Evolutionary conservation across 257 asterid species (phyloP).

Genomic region (Lycium ferocissimum): DNA sequence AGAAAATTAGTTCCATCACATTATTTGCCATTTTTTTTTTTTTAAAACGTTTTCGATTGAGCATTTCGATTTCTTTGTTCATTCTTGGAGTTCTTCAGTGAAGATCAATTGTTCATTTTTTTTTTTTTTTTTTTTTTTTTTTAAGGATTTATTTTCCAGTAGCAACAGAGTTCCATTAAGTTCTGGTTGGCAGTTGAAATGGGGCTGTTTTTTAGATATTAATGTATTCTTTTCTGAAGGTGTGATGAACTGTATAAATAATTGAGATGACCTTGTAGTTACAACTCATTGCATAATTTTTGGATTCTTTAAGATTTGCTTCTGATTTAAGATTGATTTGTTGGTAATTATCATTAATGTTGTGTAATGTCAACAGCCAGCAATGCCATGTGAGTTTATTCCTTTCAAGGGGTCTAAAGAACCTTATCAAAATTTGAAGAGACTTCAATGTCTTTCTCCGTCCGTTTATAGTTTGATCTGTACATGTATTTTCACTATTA

Average conservation of each 20-base stretch:
- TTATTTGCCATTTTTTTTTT: background rate
- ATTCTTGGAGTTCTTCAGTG: conserved; percentile 31
- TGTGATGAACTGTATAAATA: conserved; percentile 24
- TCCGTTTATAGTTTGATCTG: conserved; percentile 16
- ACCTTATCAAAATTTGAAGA: background rate
- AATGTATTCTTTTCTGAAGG: conserved; percentile 3
- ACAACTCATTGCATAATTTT: conserved; percentile 6
- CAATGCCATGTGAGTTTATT: conserved; percentile 39
- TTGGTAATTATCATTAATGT: background rate
- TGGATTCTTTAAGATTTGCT: conserved; percentile 22
- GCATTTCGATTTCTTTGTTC: conserved; percentile 27
- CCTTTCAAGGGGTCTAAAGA: background rate
- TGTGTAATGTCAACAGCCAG: conserved; percentile 28
- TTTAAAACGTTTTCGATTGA: background rate
- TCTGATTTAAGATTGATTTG: conserved; percentile 10
- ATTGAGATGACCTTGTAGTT: conserved; percentile 28
- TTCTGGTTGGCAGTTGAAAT: conserved; percentile 22
- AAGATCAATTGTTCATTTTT: conserved; percentile 29
- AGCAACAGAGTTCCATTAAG: conserved; percentile 20
- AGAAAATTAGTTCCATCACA: conserved; percentile 22
- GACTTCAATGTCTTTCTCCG: background rate
- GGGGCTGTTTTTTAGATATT: background rate
- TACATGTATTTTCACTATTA: background rate
- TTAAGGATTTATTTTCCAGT: background rate
- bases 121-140: background rate